Conservation (phyloP, 192 early-diverging fungal species). For the Linnemannia elongata region DNA sequence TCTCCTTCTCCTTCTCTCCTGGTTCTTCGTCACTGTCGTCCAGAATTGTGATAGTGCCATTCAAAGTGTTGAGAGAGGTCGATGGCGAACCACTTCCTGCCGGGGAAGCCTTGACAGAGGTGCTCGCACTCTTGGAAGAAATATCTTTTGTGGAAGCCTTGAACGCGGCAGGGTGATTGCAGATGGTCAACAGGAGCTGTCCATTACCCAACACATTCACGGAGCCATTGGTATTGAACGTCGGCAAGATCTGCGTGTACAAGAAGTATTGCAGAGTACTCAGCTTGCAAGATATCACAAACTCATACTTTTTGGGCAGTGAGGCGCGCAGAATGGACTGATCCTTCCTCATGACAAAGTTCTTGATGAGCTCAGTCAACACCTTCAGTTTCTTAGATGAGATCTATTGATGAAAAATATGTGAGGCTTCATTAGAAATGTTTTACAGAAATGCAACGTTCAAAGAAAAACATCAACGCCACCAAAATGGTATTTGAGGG, state of each 20-base stretch:
- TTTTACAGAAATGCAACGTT: no score
- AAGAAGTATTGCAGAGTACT: constrained; percentile 66
- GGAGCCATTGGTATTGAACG: background rate
- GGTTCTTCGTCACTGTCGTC: constrained; percentile 2
- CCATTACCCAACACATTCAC: constrained; percentile 13
- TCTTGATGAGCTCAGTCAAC: constrained; percentile 73
- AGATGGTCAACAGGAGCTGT: constrained; percentile 60
- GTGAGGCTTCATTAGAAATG: background rate
- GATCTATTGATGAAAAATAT: constrained; percentile 11
- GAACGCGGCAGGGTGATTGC: constrained; percentile 76
- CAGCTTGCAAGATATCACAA: constrained; percentile 74
- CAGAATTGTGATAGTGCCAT: background rate
- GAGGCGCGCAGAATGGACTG: constrained; percentile 62
- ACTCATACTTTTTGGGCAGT: constrained; percentile 81
- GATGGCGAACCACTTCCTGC: background rate
- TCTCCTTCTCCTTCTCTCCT: constrained; percentile 19
- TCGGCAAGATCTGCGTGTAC: constrained; percentile 59
- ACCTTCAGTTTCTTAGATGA: constrained; percentile 65
- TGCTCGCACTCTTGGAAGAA: background rate
- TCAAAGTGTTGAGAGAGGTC: background rate
- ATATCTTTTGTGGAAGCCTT: constrained; percentile 20
- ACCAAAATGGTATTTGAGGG: background rate
- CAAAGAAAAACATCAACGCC: background rate
- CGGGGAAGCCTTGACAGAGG: background rate
- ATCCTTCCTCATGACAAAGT: constrained; percentile 73